phyloP scores from a whole-genome alignment of 495 filamentous ascomycete genomes.

The Neurospora sp. region DNA sequence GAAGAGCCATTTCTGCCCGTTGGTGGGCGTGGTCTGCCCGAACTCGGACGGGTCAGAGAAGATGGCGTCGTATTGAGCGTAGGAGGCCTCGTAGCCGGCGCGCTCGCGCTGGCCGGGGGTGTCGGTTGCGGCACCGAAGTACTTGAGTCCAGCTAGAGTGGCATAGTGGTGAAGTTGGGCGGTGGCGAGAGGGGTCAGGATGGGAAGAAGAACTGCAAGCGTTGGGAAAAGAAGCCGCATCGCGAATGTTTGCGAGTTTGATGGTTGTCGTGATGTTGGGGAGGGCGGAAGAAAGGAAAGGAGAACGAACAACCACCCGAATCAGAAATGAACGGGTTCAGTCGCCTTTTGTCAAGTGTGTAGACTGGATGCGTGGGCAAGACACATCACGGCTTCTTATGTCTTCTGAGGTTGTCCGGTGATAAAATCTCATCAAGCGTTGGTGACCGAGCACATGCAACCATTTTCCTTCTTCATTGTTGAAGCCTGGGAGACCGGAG shows the following conservation, averaged over 20 bases:
- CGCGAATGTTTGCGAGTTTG: neutral
- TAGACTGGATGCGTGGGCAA: neutral
- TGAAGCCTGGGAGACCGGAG: neutral
- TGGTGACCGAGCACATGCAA: neutral
- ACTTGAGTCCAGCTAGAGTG: constrained; percentile 32
- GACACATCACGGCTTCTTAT: neutral
- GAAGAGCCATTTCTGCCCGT: constrained; percentile 46
- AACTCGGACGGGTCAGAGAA: constrained; percentile 38
- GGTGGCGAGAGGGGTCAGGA: constrained; percentile 7
- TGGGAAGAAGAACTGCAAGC: constrained; percentile 8
- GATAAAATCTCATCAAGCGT: neutral
- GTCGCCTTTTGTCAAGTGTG: neutral
- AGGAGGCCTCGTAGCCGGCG: constrained; percentile 13
- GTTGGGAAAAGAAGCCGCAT: constrained; percentile 5
- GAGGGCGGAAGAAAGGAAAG: neutral
- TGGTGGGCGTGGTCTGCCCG: constrained; percentile 43
- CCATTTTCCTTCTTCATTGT: neutral
- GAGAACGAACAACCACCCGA: neutral
- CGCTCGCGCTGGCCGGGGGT: constrained; percentile 31
- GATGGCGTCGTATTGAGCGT: constrained; percentile 26
- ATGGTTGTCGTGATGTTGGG: neutral
- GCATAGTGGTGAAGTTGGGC: constrained; percentile 31
- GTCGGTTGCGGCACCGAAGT: constrained; percentile 43
- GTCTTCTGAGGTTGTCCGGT: neutral
- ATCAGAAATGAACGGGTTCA: neutral